Evolutionary conservation across 805 yeast species (phyloP).

Genomic region (Trichomonascus vanleenenianus): DNA sequence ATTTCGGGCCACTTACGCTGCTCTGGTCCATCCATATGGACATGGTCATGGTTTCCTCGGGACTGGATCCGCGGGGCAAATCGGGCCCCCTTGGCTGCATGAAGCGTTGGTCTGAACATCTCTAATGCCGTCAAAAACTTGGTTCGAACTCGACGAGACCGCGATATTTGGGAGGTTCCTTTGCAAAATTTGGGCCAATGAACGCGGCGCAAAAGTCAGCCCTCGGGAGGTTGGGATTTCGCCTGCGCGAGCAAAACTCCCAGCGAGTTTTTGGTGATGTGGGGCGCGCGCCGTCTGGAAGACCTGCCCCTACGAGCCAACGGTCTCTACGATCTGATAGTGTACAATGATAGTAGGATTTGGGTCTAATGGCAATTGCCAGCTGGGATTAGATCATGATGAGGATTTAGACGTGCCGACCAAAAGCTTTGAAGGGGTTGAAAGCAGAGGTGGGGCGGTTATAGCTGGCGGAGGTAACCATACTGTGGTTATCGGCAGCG

Average conservation of each 20-base stretch:
- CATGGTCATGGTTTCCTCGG: too few relatives aligned
- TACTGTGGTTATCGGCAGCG: conserved; percentile 47
- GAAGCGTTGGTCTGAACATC: conserved; percentile 4
- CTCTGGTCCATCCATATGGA: conserved; percentile 18
- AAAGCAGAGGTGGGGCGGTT: conserved; percentile 15
- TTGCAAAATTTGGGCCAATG: too few relatives aligned
- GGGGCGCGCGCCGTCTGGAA: too few relatives aligned
- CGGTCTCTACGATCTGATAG: neutral
- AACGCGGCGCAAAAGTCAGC: too few relatives aligned
- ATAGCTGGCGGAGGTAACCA: conserved; percentile 86
- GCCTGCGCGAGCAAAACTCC: too few relatives aligned
- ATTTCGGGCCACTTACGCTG: conserved; percentile 3
- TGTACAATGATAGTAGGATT: conserved; percentile 33
- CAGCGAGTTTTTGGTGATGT: too few relatives aligned
- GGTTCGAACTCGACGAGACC: neutral
- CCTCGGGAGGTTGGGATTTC: neutral
- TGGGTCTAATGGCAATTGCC: conserved; percentile 81
- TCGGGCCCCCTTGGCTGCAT: neutral
- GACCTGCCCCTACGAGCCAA: too few relatives aligned
- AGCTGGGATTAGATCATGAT: conserved; percentile 54
- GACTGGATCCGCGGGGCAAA: conserved; percentile 6
- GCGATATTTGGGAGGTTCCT: neutral
- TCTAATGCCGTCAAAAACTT: neutral
- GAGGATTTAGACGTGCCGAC: conserved; percentile 34
- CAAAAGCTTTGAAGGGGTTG: neutral